Conservation (phyloP, 148 eudicot species). For the Chenopodium berlandieri region DNA sequence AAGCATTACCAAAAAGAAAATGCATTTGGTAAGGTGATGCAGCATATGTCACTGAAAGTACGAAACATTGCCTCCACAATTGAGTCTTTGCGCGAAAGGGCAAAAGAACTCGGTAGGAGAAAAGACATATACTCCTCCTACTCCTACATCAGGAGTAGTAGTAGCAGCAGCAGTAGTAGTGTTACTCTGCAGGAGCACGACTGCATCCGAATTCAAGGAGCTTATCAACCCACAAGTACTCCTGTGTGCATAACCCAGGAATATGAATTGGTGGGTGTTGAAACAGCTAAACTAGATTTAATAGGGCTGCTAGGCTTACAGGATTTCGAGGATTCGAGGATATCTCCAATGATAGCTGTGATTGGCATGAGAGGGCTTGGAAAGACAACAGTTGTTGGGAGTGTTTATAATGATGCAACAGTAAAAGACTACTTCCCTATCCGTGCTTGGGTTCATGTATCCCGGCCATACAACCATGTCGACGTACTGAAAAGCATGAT, state of each 20-base stretch:
- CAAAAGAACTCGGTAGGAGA: not conserved
- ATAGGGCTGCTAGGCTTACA: not conserved
- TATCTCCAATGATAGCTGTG: constrained; percentile 11
- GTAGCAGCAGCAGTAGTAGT: not conserved
- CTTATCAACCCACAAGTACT: not conserved
- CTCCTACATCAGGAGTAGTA: too few relatives aligned
- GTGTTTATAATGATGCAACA: constrained; percentile 15
- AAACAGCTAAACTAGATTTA: constrained; percentile 4
- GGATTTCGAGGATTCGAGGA: not conserved
- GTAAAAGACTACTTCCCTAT: constrained; percentile 7
- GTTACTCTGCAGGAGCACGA: not conserved
- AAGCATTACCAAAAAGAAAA: not conserved
- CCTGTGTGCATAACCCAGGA: not conserved
- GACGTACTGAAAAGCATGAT: constrained; percentile 18
- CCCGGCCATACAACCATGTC: not conserved
- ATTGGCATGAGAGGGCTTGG: constrained; percentile 36
- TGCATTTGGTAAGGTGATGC: not conserved
- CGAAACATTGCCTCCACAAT: not conserved
- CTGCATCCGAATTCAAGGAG: too few relatives aligned
- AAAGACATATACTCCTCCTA: not conserved
- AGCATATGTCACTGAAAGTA: not conserved
- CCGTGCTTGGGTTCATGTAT: constrained; percentile 14
- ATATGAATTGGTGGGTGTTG: constrained; percentile 5
- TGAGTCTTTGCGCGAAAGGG: constrained; percentile 3
- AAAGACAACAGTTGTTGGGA: constrained; percentile 25